Percentiles rank a stretch among this genome's conserved stretches.
phyloP scores from a whole-genome alignment of 495 filamentous ascomycete genomes.

The Aspergillus sparsus region DNA sequence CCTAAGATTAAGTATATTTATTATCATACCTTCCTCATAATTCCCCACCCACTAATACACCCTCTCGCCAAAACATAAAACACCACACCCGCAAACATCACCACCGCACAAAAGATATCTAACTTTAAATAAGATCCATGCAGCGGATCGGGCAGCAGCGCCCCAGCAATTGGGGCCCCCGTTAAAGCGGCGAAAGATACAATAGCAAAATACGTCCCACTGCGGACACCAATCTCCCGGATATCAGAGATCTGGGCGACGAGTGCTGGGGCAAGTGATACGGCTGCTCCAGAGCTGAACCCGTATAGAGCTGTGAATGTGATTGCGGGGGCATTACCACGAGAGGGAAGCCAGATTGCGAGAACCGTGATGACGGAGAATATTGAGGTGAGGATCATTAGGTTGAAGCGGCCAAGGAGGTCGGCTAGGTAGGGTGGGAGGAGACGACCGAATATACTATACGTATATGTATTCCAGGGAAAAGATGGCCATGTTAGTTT shows the following conservation, averaged over 20 bases:
- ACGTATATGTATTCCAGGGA: not conserved
- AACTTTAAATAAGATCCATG: slow-evolving; percentile 59
- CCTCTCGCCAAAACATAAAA: slow-evolving; percentile 49
- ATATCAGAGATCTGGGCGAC: slow-evolving; percentile 73
- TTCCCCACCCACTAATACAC: slow-evolving; percentile 36
- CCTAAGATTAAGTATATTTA: not conserved
- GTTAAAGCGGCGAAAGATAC: slow-evolving; percentile 65
- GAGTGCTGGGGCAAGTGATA: slow-evolving; percentile 59
- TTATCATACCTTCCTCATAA: slow-evolving; percentile 33
- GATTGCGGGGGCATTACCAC: slow-evolving; percentile 61
- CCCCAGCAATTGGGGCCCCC: slow-evolving; percentile 73
- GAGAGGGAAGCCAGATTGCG: slow-evolving; percentile 67
- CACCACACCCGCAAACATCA: slow-evolving; percentile 53
- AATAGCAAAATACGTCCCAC: slow-evolving; percentile 65
- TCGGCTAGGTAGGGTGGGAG: slow-evolving; percentile 72
- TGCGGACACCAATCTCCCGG: slow-evolving; percentile 70
- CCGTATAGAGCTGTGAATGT: slow-evolving; percentile 68
- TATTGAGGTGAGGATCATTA: slow-evolving; percentile 63
- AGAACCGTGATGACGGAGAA: slow-evolving; percentile 65
- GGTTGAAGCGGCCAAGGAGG: slow-evolving; percentile 71
- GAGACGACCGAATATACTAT: slow-evolving; percentile 70
- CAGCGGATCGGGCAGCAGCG: slow-evolving; percentile 54
- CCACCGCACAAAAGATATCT: slow-evolving; percentile 67
- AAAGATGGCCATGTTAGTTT: no score
- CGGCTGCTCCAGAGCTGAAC: slow-evolving; percentile 71